A percentile compares a stretch with the other conserved stretches of the same genome.
Evolutionary conservation across 176 grass and related monocot species (phyloP).

Genomic region (Tillandsia fasciculata): DNA sequence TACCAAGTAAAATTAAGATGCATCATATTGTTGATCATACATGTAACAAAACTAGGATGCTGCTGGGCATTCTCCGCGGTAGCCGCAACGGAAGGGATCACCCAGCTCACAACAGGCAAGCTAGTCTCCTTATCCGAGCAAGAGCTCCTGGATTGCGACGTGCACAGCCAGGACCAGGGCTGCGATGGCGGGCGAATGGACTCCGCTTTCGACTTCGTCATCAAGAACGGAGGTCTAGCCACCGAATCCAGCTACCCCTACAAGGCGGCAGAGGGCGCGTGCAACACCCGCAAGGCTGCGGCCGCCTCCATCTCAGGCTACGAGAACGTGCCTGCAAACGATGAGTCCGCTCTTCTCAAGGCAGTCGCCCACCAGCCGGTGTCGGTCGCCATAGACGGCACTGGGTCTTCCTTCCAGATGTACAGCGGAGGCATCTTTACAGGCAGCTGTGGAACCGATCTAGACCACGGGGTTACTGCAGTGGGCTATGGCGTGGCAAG

Average conservation of each 20-base stretch:
- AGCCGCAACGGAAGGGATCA: conserved; percentile 14
- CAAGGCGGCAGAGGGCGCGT: conserved; percentile 26
- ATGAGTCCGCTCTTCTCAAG: conserved; percentile 33
- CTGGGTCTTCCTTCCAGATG: conserved; percentile 29
- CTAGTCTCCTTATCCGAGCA: conserved; percentile 10
- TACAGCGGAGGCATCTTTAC: conserved; percentile 42
- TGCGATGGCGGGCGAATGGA: conserved; percentile 11
- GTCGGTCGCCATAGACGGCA: conserved; percentile 41
- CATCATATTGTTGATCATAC: neutral
- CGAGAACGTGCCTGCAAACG: conserved; percentile 43
- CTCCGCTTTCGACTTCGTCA: conserved; percentile 28
- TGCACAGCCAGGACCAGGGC: neutral
- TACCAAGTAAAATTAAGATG: neutral
- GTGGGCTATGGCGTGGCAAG: conserved; percentile 43
- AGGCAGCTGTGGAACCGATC: conserved; percentile 34
- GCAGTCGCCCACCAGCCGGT: conserved; percentile 49
- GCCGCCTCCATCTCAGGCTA: conserved; percentile 22
- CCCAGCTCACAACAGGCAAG: neutral
- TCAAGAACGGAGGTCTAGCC: conserved; percentile 17
- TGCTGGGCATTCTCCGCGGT: conserved; percentile 23
- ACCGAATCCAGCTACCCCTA: conserved; percentile 28
- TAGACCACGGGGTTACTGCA: conserved; percentile 44
- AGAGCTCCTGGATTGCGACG: conserved; percentile 9
- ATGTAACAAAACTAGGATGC: neutral
- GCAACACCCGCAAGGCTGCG: conserved; percentile 1